These are phyloP conservation scores for Ophiobolus disseminans DNA, from an alignment of 2,329 filamentous ascomycete genomes.

Conservation along the genomic window DNA sequence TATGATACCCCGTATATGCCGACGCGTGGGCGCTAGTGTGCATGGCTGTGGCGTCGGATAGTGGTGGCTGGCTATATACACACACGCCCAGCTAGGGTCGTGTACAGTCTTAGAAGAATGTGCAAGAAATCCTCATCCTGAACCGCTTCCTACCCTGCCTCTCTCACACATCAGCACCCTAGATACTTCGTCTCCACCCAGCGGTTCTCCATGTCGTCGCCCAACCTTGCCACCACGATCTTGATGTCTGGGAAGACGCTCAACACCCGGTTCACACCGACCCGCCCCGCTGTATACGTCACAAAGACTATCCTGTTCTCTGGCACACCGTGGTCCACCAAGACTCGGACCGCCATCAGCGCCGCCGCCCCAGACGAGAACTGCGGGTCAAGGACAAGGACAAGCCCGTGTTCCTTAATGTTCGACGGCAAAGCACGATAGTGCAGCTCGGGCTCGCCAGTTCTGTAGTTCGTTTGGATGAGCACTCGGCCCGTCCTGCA, in stretches of 20 bases:
- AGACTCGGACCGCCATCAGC: conserved; percentile 94
- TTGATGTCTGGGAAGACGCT: conserved; percentile 88
- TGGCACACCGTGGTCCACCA: conserved; percentile 89
- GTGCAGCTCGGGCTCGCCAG: conserved; percentile 88
- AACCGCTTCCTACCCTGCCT: background rate
- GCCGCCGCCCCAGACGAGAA: conserved; percentile 88
- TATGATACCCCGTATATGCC: conserved; percentile 56
- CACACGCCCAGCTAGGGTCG: background rate
- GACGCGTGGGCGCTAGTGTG: too few relatives aligned
- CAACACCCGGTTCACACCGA: conserved; percentile 82
- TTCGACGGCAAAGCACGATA: conserved; percentile 79
- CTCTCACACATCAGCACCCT: conserved; percentile 71
- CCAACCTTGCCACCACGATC: conserved; percentile 83
- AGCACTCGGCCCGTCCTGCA: conserved; percentile 87
- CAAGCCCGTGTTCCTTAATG: conserved; percentile 76
- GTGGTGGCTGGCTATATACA: conserved; percentile 16
- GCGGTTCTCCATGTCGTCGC: conserved; percentile 80
- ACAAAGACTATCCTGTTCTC: conserved; percentile 89
- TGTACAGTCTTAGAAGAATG: conserved; percentile 3
- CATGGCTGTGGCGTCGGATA: too few relatives aligned
- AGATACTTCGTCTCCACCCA: conserved; percentile 93
- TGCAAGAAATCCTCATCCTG: background rate
- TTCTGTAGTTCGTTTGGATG: conserved; percentile 77
- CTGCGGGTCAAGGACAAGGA: conserved; percentile 88
- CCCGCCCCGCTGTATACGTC: conserved; percentile 85